Evolutionary conservation across 805 yeast genomes (phyloP).

Genomic region (Candida pseudofarinosa): DNA sequence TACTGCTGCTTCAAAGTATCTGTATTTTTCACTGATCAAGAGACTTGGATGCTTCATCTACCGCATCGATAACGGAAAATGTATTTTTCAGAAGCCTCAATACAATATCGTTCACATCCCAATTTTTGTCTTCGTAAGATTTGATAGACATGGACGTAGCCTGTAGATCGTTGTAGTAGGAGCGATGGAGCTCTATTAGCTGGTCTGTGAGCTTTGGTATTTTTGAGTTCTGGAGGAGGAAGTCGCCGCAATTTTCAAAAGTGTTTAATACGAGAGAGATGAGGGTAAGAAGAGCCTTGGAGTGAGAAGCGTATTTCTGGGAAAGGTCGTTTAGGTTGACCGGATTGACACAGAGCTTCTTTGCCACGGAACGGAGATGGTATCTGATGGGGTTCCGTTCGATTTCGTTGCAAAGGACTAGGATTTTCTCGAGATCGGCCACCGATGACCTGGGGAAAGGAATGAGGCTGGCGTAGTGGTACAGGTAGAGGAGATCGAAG

Average conservation of each 20-base stretch:
- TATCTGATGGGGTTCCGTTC: conserved; percentile 45
- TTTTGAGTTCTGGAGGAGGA: conserved; percentile 32
- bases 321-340: conserved; percentile 32
- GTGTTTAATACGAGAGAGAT: conserved; percentile 27
- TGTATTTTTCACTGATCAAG: neutral
- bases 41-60: conserved; percentile 10
- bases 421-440: conserved; percentile 31
- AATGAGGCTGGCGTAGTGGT: conserved; percentile 35
- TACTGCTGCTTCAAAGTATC: too few relatives aligned
- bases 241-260: conserved; percentile 29
- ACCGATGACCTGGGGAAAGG: conserved; percentile 26
- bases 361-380: conserved; percentile 41
- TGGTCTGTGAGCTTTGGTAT: conserved; percentile 29
- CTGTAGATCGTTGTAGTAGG: conserved; percentile 17
- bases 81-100: conserved; percentile 22
- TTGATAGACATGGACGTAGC: conserved; percentile 21
- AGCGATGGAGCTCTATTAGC: conserved; percentile 18
- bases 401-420: conserved; percentile 40
- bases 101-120: conserved; percentile 38
- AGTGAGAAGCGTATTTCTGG: conserved; percentile 13
- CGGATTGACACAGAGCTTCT: conserved; percentile 28
- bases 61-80: conserved; percentile 19
- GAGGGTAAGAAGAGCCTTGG: conserved; percentile 20
- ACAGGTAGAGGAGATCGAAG: conserved; percentile 29
- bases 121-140: conserved; percentile 32